Percentiles rank a stretch among this genome's conserved stretches.
Conservation (phyloP, 306 rosid genomes). For the Quercus mongolica region DNA sequence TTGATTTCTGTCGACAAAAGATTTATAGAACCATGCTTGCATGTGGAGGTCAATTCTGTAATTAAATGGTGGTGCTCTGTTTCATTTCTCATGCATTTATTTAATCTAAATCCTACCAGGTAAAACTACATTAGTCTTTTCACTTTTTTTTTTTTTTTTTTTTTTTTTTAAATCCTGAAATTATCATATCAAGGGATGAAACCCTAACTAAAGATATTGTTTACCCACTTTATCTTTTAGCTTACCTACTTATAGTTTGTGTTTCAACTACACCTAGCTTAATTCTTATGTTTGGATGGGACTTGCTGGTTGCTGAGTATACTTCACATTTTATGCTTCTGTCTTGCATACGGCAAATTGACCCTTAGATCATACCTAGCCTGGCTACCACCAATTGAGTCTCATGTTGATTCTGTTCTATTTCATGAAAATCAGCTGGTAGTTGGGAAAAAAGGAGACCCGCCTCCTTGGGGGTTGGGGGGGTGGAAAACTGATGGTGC, state of each 20-base stretch:
- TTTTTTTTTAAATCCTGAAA: background rate
- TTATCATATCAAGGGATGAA: background rate
- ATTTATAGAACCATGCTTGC: background rate
- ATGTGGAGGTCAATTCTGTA: background rate
- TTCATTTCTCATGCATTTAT: background rate
- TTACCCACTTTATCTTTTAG: background rate
- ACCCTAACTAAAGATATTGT: background rate
- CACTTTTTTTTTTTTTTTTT: background rate
- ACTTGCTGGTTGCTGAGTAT: background rate
- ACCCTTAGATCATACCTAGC: background rate
- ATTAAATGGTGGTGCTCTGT: background rate
- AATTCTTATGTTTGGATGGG: background rate
- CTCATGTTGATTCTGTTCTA: background rate
- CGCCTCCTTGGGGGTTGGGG: no score
- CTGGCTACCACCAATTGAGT: background rate
- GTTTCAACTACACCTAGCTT: background rate
- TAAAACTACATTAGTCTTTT: background rate
- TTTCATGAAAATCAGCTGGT: background rate
- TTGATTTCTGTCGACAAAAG: background rate
- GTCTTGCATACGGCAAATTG: no score
- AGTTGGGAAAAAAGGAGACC: background rate
- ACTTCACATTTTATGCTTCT: background rate
- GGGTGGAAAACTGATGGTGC: background rate
- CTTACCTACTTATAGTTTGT: background rate
- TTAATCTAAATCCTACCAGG: background rate